These are phyloP conservation scores for Dissophora globulifera DNA, from an alignment of 192 early-diverging fungal genomes.

Conservation along the genomic window DNA sequence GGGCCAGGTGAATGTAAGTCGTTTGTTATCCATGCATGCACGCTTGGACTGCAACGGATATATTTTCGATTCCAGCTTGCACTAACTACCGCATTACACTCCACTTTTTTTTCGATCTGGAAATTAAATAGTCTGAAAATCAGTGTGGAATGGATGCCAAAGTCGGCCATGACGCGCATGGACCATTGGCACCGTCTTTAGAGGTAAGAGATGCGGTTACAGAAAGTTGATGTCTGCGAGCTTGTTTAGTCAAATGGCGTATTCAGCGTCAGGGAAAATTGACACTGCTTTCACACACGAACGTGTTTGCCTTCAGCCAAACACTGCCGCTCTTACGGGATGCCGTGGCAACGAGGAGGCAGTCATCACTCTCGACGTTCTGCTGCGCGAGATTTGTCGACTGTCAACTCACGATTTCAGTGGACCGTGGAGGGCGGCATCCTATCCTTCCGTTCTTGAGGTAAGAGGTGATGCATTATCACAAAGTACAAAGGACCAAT, in stretches of 20 bases:
- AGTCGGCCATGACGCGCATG: not conserved
- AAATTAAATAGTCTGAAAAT: not conserved
- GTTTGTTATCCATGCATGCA: too few species aligned
- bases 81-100: too few species aligned
- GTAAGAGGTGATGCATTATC: constrained; percentile 12
- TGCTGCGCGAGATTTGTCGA: constrained; percentile 9
- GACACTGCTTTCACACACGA: too few species aligned
- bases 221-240: too few species aligned
- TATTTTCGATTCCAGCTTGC: too few species aligned
- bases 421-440: not conserved
- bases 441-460: constrained; percentile 17
- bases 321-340: too few species aligned
- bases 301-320: too few species aligned
- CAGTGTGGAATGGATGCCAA: not conserved
- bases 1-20: too few species aligned
- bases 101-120: not conserved
- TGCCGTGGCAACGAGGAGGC: not conserved
- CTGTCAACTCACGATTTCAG: constrained; percentile 25
- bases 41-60: too few species aligned
- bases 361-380: constrained; percentile 1
- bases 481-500: too few species aligned
- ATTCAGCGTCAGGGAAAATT: too few species aligned
- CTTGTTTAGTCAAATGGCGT: too few species aligned
- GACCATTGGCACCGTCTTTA: constrained; percentile 23
- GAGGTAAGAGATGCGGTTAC: constrained; percentile 12